Percentiles rank a stretch among this genome's conserved stretches.
phyloP scores from a whole-genome alignment of 108 stramenopile species.

The Cyclotella distinguenda region DNA sequence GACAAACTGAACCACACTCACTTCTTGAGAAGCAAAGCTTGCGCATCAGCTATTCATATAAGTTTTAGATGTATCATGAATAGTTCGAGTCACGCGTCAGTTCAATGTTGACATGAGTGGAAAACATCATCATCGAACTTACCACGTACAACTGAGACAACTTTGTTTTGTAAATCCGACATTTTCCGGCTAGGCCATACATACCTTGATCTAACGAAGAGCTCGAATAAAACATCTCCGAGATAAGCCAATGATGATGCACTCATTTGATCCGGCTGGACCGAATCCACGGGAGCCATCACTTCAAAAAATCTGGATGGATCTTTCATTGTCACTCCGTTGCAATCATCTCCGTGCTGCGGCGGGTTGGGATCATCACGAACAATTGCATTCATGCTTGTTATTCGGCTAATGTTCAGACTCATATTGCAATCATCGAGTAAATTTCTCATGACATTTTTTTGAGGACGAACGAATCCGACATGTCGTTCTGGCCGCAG shows the following conservation, averaged over 20 bases:
- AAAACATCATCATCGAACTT: conserved; percentile 20
- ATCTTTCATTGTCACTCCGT: neutral
- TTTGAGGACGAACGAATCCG: too few species aligned
- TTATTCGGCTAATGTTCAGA: too few species aligned
- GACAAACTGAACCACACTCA: conserved; percentile 2
- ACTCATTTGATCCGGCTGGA: conserved; percentile 70
- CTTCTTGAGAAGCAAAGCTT: conserved; percentile 61
- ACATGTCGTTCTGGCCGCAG: too few species aligned
- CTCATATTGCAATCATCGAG: too few species aligned
- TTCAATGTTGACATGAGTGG: too few species aligned
- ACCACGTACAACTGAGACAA: conserved; percentile 78
- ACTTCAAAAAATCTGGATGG: conserved; percentile 24
- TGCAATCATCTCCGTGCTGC: neutral
- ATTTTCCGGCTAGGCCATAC: conserved; percentile 81
- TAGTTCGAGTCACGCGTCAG: too few species aligned
- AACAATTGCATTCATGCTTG: neutral
- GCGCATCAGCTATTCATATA: conserved; percentile 88
- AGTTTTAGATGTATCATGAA: too few species aligned
- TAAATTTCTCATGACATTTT: too few species aligned
- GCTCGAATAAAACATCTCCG: conserved; percentile 81
- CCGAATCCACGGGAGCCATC: conserved; percentile 37
- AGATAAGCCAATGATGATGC: conserved; percentile 81
- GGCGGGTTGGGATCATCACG: neutral
- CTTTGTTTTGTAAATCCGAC: conserved; percentile 66
- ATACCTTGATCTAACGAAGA: conserved; percentile 74